phyloP scores from a whole-genome alignment of 805 yeast species.

The Kluyveromyces wickerhamii region DNA sequence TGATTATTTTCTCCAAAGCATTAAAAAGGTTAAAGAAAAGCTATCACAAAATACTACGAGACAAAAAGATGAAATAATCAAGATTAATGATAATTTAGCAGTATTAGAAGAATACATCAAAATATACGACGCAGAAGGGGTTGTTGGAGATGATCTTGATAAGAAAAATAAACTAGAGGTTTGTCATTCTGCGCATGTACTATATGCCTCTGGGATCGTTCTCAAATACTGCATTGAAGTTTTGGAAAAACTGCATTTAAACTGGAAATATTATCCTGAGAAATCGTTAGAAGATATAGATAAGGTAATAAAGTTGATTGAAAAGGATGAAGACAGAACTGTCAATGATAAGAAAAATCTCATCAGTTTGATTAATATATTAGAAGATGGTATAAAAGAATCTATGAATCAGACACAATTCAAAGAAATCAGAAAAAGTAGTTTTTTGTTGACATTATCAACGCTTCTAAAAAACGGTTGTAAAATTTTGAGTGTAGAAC shows the following conservation, averaged over 20 bases:
- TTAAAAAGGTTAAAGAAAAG: background rate
- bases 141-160: no score
- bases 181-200: constrained; percentile 2
- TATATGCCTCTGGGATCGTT: background rate
- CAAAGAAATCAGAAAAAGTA: background rate
- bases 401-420: background rate
- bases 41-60: no score
- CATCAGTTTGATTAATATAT: background rate
- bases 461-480: background rate
- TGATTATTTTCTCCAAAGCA: constrained; percentile 1
- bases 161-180: no score
- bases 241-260: background rate
- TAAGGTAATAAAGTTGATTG: background rate
- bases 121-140: no score
- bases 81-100: background rate
- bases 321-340: background rate
- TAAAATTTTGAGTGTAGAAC: constrained; percentile 1
- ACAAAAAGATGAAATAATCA: no score
- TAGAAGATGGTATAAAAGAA: background rate
- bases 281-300: constrained; percentile 1
- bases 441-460: background rate
- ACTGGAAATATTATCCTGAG: constrained; percentile 5
- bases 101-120: background rate
- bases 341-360: background rate
- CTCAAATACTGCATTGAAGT: constrained; percentile 1